Conservation (phyloP, 495 filamentous ascomycete genomes). For the Xylaria castorea region DNA sequence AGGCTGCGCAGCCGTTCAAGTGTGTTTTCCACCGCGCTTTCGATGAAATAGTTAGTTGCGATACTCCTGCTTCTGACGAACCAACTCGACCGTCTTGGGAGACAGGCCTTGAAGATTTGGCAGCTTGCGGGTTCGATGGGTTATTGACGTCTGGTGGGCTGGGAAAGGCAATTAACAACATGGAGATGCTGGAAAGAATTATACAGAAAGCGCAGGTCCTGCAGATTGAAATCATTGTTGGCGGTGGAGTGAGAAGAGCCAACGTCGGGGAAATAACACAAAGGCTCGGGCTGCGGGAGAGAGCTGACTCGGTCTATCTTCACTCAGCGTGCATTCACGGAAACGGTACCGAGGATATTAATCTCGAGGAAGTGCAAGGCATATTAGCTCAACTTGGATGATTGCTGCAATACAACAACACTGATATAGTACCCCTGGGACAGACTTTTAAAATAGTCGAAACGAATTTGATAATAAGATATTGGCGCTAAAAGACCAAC, state of each 20-base stretch:
- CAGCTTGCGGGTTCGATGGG: conserved; percentile 43
- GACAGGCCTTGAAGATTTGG: conserved; percentile 36
- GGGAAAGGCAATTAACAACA: conserved; percentile 42
- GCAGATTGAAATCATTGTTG: conserved; percentile 47
- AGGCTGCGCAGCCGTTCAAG: conserved; percentile 35
- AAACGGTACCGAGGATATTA: conserved; percentile 23
- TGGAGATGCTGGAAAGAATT: conserved; percentile 37
- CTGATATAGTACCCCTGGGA: background rate
- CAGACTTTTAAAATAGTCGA: background rate
- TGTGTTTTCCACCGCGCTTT: conserved; percentile 52
- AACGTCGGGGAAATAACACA: conserved; percentile 37
- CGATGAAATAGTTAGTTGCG: conserved; percentile 45
- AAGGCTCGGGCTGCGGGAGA: conserved; percentile 25
- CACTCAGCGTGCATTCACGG: conserved; percentile 45
- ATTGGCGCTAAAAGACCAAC: background rate
- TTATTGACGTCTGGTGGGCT: conserved; percentile 51
- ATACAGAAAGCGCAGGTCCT: conserved; percentile 28
- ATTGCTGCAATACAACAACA: background rate
- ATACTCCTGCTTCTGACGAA: conserved; percentile 7
- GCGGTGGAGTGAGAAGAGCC: conserved; percentile 48
- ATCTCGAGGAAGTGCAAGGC: conserved; percentile 34
- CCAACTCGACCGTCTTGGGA: conserved; percentile 25
- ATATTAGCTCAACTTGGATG: conserved; percentile 31
- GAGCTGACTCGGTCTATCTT: conserved; percentile 30
- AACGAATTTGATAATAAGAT: background rate